Base-by-base conservation (phyloP, 177 flowering plant genomes). In the Vitis hybrid region DNA sequence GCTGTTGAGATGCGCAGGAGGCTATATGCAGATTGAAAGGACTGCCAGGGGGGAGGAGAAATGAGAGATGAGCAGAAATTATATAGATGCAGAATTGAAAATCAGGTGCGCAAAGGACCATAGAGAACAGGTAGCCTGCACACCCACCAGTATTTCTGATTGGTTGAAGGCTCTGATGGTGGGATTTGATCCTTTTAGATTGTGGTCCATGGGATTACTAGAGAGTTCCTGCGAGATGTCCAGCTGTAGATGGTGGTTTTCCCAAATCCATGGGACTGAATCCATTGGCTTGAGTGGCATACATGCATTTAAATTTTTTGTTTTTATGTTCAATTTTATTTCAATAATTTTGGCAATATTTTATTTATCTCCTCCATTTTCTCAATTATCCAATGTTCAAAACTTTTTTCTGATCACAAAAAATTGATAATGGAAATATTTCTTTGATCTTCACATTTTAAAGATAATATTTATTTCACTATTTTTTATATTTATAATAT, bases 261-360 rank as follows among this genome's bases (percentile, higher is more conserved):
- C 71, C 12, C 15, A 54, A 66, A 59, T 66, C 71, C 53, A 38
- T 57, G 68, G 55, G 62, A 54, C 47, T 59, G 13, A 57, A 55
- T 74, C 67, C 12, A 65, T 65, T 64, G 74, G 73, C 52, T 53
- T 0, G 7, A 44, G 66, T 38, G 47, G 0, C 47, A 38, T 64
- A 8, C 28, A 49, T 64, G 66, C 66, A 38, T 59, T 24, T 5
- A 22, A 22, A 22, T 5, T 10, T 24, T 22, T 22, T 22, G 47
- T 11, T 52, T 70, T 61, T n/a, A 22, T 2, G 19, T 38, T 38
- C 47, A 38, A 5, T 38, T 38, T 38, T 6, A 5, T 5, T 38
- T 38, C 9, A 38, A 38, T 38, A 8, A 38, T 38, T 38, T 38
- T 38, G 47, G 47, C 47, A 38, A 1, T 38, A 38, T 38, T 38